These are phyloP conservation scores for Neopestalotiopsis rosae DNA, from an alignment of 2,329 filamentous ascomycete genomes.

Conservation along the genomic window DNA sequence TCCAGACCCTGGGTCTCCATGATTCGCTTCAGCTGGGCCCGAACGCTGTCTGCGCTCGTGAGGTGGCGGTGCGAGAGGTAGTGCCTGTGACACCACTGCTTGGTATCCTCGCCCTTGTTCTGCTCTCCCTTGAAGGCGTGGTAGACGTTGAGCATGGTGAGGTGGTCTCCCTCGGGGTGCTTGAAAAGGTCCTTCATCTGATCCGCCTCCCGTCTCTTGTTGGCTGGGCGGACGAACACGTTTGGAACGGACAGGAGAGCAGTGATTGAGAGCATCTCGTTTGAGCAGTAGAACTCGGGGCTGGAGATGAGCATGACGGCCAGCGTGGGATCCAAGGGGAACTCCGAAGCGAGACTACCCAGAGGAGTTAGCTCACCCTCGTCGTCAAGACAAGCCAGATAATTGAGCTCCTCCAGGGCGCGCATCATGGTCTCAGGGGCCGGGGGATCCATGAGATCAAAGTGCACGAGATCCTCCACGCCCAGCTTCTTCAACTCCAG, in stretches of 20 bases:
- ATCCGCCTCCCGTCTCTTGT: slow-evolving; percentile 87
- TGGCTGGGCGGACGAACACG: slow-evolving; percentile 87
- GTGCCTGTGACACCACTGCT: slow-evolving; percentile 96
- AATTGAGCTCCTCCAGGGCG: slow-evolving; percentile 96
- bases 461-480: slow-evolving; percentile 94
- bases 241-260: slow-evolving; percentile 93
- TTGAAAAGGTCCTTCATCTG: slow-evolving; percentile 97
- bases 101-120: slow-evolving; percentile 71
- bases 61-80: slow-evolving; percentile 90
- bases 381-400: slow-evolving; percentile 93
- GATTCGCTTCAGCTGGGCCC: slow-evolving; percentile 88
- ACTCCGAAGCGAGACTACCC: slow-evolving; percentile 88
- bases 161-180: slow-evolving; percentile 91
- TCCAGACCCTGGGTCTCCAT: slow-evolving; percentile 93
- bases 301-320: slow-evolving; percentile 98
- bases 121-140: slow-evolving; percentile 88
- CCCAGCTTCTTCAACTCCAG: slow-evolving; percentile 97
- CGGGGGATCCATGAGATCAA: slow-evolving; percentile 98
- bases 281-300: slow-evolving; percentile 98
- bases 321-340: slow-evolving; percentile 90
- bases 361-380: slow-evolving; percentile 90
- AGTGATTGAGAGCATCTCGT: slow-evolving; percentile 95
- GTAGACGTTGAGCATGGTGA: slow-evolving; percentile 96
- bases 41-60: slow-evolving; percentile 92
- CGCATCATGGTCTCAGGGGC: slow-evolving; percentile 99